Evolutionary conservation across 2,329 filamentous ascomycete genomes (phyloP).

Genomic region (Cladophialophora yegresii): DNA sequence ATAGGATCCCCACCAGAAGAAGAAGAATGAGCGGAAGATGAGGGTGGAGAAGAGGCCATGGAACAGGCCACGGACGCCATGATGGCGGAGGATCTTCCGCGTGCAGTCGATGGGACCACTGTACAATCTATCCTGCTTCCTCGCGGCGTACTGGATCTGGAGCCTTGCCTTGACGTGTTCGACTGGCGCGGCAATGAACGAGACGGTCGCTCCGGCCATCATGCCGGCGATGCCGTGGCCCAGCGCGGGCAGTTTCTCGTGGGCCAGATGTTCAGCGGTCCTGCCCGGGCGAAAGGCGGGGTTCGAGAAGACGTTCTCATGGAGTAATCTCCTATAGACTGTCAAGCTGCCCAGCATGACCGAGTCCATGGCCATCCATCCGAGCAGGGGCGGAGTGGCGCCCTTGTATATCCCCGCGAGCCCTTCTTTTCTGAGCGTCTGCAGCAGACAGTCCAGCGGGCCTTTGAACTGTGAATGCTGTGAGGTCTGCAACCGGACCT

Average conservation of each 20-base stretch:
- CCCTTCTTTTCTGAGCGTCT: slow-evolving; percentile 85
- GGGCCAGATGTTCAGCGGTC: slow-evolving; percentile 30
- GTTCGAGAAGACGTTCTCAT: slow-evolving; percentile 72
- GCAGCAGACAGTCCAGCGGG: slow-evolving; percentile 78
- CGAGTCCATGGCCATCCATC: slow-evolving; percentile 98
- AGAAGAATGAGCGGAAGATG: slow-evolving; percentile 89
- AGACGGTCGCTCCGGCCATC: slow-evolving; percentile 84
- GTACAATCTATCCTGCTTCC: slow-evolving; percentile 77
- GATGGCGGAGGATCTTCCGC: slow-evolving; percentile 59
- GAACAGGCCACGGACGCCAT: slow-evolving; percentile 80
- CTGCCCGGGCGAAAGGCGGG: slow-evolving; percentile 47
- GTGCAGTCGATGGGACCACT: slow-evolving; percentile 83
- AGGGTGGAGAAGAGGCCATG: slow-evolving; percentile 83
- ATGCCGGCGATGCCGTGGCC: slow-evolving; percentile 89
- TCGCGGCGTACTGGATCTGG: slow-evolving; percentile 87
- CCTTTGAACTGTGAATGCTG: slow-evolving; percentile 75
- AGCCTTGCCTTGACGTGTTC: slow-evolving; percentile 94
- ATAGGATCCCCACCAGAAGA: slow-evolving; percentile 98
- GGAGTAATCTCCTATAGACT: slow-evolving; percentile 80
- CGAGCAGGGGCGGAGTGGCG: slow-evolving; percentile 84
- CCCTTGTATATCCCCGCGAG: slow-evolving; percentile 88
- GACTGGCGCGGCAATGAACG: slow-evolving; percentile 87
- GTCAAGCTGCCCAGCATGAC: slow-evolving; percentile 90
- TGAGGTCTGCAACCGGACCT: slow-evolving; percentile 91
- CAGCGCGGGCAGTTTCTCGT: slow-evolving; percentile 62